Evolutionary conservation across 345 rosid species (phyloP).

Genomic region (Lepidium africanum): DNA sequence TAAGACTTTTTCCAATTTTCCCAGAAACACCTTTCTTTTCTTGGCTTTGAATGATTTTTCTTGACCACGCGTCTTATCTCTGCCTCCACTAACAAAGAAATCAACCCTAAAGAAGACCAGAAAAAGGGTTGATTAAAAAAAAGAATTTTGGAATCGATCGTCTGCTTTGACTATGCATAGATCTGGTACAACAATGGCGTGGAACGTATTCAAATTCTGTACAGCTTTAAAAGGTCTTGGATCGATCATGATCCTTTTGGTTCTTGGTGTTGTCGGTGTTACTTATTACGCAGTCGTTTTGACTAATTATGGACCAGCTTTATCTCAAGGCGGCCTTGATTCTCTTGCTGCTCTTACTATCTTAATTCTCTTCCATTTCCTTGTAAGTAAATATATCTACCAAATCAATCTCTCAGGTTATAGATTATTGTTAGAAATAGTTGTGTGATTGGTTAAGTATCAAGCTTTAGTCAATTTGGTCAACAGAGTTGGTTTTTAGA

Average conservation of each 20-base stretch:
- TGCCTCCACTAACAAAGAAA: not conserved
- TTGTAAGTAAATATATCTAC: slow-evolving; percentile 37
- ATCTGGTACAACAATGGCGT: slow-evolving; percentile 74
- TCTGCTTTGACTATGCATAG: slow-evolving; percentile 49
- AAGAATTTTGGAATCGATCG: slow-evolving; percentile 5
- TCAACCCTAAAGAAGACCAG: not conserved
- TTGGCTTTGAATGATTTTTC: not conserved
- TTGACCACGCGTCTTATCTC: slow-evolving; percentile 5
- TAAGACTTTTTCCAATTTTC: not conserved
- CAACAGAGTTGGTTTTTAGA: slow-evolving; percentile 1
- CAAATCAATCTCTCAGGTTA: not conserved
- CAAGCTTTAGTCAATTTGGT: not conserved
- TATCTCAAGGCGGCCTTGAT: slow-evolving; percentile 46
- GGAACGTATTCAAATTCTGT: slow-evolving; percentile 79
- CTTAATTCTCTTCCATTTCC: slow-evolving; percentile 67
- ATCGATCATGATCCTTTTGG: slow-evolving; percentile 68
- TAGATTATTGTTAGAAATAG: not conserved
- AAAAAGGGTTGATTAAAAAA: too few species aligned
- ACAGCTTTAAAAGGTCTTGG: slow-evolving; percentile 70
- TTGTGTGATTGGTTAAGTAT: slow-evolving; percentile 46
- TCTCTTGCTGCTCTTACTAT: slow-evolving; percentile 41
- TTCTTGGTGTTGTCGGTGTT: slow-evolving; percentile 71
- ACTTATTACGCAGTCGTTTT: slow-evolving; percentile 73
- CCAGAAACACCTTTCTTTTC: not conserved
- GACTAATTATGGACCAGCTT: slow-evolving; percentile 56